Evolutionary conservation across 139 green algal genomes (phyloP), one percentile per base, ranked within the genome.

Genomic region (Micractinium conductrix): DNA sequence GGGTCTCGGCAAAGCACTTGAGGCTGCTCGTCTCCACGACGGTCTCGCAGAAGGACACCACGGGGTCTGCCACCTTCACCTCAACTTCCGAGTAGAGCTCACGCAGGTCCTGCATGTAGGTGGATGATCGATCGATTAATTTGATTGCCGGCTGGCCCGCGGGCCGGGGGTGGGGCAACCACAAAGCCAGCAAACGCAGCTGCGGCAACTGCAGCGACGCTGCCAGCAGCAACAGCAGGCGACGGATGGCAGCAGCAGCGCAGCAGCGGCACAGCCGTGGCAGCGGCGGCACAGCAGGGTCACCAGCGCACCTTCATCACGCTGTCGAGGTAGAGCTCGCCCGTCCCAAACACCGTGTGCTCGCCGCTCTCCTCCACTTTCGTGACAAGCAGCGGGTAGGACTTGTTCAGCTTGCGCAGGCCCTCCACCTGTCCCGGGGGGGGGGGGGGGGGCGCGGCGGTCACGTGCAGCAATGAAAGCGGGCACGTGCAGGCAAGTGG

Each of bases 1-100:
- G 96, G 22, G 96, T 98, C 88, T 99, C 95, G 14, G 97, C 97
- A 92, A 98, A 99, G 90, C 97, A 99, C 91, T 98, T 98, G 69
- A 99, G 89, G 17, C 86, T 93, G 74, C 85, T 94, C 33, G 95
- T 98, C 89, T 99, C 97, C 82, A 99, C 95, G 21, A 99, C 97
- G 28, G 97, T 99, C 92, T 99, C 97, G 78, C 94, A 96, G 87
- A 99, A 99, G 28, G 94, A 92, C 45, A 98, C 93, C n/a, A 97
- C 92, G 0, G 94, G 95, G 89, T 98, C 95, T 0, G 93, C 93
- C 37, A 99, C 97, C 92, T 99, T 99, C 24, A 99, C 92, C 90
- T 99, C 96, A 45, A 99, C 93, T 84, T 99, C 95, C 80, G 87
- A 85, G 81, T 95, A 97, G 73, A 96, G 87, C 90, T 98, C 94